These are phyloP conservation scores for Cyathus striatus DNA, from an alignment of 768 basidiomycete species.

Conservation along the genomic window DNA sequence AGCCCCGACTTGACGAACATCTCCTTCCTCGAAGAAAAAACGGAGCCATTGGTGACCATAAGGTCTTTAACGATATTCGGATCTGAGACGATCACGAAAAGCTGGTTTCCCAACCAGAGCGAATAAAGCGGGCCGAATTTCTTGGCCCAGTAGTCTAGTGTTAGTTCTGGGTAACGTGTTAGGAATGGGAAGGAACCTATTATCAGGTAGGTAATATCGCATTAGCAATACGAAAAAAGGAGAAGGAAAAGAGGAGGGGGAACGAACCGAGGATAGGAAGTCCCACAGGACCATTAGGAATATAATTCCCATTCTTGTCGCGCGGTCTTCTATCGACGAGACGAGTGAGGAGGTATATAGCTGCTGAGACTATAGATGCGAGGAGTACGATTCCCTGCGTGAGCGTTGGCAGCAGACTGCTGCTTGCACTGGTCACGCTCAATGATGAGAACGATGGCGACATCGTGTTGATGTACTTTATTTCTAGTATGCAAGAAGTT, in stretches of 20 bases:
- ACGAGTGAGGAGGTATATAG: slow-evolving; percentile 12
- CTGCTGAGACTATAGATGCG: slow-evolving; percentile 17
- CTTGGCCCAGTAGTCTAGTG: slow-evolving; percentile 35
- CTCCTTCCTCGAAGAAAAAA: slow-evolving; percentile 42
- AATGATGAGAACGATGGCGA: too few relatives aligned
- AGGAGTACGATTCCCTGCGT: slow-evolving; percentile 13
- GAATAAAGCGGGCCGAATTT: slow-evolving; percentile 40
- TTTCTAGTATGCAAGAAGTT: too few relatives aligned
- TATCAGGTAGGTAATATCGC: background rate
- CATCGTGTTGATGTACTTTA: too few relatives aligned
- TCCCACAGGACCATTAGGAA: slow-evolving; percentile 4
- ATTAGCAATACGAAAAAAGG: background rate
- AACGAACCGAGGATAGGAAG: slow-evolving; percentile 5
- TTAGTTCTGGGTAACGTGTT: slow-evolving; percentile 35
- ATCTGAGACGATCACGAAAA: slow-evolving; percentile 41
- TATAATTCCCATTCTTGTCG: slow-evolving; percentile 4
- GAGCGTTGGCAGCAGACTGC: slow-evolving; percentile 7
- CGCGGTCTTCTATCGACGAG: slow-evolving; percentile 2
- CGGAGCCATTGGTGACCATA: slow-evolving; percentile 36
- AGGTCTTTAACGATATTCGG: slow-evolving; percentile 38
- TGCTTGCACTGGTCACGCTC: slow-evolving; percentile 3
- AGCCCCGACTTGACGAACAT: slow-evolving; percentile 41
- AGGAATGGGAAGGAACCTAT: slow-evolving; percentile 33
- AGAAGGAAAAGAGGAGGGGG: background rate
- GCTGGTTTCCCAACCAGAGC: slow-evolving; percentile 41